phyloP scores from a whole-genome alignment of 163 green algal species.

The Chlamydomonas reinhardtii region DNA sequence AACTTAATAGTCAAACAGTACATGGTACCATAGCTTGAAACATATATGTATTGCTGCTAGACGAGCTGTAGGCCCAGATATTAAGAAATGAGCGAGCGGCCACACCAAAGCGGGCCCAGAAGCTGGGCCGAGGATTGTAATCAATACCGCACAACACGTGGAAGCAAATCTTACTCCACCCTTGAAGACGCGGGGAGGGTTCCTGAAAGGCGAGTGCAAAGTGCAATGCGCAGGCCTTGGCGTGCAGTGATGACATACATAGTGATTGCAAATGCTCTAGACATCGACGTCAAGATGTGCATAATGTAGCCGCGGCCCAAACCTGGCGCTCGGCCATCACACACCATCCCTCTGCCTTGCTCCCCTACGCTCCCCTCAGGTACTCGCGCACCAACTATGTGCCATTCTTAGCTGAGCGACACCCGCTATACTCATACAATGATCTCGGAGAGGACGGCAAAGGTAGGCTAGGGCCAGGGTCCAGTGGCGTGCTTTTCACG shows the following conservation, averaged over 20 bases:
- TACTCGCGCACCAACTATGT: slow-evolving; percentile 52
- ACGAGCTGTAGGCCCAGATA: too few species aligned
- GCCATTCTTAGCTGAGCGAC: slow-evolving; percentile 49
- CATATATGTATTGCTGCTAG: too few species aligned
- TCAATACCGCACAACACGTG: slow-evolving; percentile 8
- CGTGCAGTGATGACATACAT: background rate
- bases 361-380: slow-evolving; percentile 40
- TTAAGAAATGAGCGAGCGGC: too few species aligned
- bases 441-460: slow-evolving; percentile 42
- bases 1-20: too few species aligned
- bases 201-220: background rate
- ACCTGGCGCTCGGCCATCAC: too few species aligned
- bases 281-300: too few species aligned
- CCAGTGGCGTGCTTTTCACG: too few species aligned
- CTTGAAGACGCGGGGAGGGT: background rate
- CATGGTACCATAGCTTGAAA: too few species aligned
- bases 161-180: slow-evolving; percentile 28
- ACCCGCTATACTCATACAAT: slow-evolving; percentile 60
- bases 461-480: too few species aligned
- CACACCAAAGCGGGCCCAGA: background rate
- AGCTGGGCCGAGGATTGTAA: slow-evolving; percentile 48
- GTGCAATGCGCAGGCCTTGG: background rate
- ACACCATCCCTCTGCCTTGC: too few species aligned
- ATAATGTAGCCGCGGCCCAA: background rate
- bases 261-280: background rate